Percentiles rank a stretch among this genome's conserved stretches.
Conservation (phyloP, 306 rosid species). For the Cicer pinnatifidum region DNA sequence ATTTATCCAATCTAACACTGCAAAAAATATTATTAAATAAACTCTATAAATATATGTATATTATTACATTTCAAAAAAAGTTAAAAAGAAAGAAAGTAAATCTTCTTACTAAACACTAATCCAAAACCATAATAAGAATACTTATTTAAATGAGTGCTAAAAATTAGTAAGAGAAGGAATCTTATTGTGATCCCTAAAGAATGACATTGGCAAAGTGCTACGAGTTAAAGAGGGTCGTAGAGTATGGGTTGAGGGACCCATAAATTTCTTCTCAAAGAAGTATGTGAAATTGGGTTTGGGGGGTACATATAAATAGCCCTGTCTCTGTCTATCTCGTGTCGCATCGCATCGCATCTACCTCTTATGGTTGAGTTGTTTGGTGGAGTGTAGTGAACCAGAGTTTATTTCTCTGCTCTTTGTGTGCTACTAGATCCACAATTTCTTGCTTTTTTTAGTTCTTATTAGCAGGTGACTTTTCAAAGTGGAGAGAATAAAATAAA, state of each 20-base stretch:
- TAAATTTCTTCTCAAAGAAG: neutral
- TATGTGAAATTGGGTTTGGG: neutral
- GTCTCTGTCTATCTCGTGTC: neutral
- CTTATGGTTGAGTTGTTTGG: slow-evolving; percentile 8
- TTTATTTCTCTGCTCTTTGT: neutral
- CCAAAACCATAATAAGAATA: too few species aligned
- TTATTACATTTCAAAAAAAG: too few species aligned
- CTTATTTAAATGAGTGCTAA: too few species aligned
- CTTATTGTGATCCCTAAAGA: too few species aligned
- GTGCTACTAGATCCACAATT: neutral
- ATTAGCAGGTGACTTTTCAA: neutral
- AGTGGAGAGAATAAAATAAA: neutral
- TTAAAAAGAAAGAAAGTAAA: too few species aligned
- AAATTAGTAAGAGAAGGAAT: too few species aligned
- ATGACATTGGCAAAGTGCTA: slow-evolving; percentile 9
- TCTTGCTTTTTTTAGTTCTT: slow-evolving; percentile 1
- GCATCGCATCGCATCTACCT: neutral
- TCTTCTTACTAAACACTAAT: too few species aligned
- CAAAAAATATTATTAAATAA: too few species aligned
- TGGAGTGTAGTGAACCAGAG: neutral
- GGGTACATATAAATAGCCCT: neutral
- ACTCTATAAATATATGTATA: too few species aligned
- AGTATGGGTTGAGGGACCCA: slow-evolving; percentile 33
- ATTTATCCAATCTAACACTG: too few species aligned
- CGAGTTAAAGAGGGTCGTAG: slow-evolving; percentile 8